These are phyloP conservation scores for Coemansia sp. DNA, from an alignment of 192 early-diverging fungal genomes.

Conservation along the genomic window DNA sequence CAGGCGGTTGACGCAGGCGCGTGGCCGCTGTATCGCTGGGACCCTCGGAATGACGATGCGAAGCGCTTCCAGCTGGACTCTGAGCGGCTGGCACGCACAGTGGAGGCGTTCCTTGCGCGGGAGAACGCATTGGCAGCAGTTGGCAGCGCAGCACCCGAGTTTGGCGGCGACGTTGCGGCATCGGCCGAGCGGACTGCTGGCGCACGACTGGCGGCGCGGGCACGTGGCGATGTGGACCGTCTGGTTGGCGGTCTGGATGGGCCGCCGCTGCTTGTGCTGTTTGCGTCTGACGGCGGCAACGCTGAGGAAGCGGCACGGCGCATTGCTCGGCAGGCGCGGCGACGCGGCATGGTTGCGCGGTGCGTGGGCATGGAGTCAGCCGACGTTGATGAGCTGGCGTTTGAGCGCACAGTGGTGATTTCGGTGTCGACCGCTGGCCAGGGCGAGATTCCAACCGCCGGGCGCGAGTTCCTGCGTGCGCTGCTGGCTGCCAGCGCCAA, in stretches of 20 bases:
- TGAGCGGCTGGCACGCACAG: conserved; percentile 67
- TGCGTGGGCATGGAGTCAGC: conserved; percentile 83
- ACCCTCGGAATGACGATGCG: conserved; percentile 67
- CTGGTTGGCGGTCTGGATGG: conserved; percentile 72
- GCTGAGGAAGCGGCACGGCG: conserved; percentile 83
- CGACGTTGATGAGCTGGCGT: conserved; percentile 74
- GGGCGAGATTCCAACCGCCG: conserved; percentile 93
- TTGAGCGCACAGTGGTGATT: conserved; percentile 78
- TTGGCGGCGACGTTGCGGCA: conserved; percentile 56
- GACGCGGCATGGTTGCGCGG: conserved; percentile 78
- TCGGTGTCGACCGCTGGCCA: conserved; percentile 89
- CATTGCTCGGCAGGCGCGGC: conserved; percentile 77
- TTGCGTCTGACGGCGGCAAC: conserved; percentile 90
- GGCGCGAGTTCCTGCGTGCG: conserved; percentile 85
- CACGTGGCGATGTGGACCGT: conserved; percentile 66
- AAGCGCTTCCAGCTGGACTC: conserved; percentile 66
- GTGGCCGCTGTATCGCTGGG: conserved; percentile 97
- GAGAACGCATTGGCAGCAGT: conserved; percentile 83
- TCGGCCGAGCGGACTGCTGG: conserved; percentile 65
- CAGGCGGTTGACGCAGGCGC: conserved; percentile 83
- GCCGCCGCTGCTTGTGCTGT: conserved; percentile 83
- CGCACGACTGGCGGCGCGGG: conserved; percentile 61
- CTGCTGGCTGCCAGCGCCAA: conserved; percentile 62
- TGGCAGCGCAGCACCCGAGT: conserved; percentile 64
- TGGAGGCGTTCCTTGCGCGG: conserved; percentile 79